Base-by-base conservation (phyloP, 2,329 filamentous ascomycete species). In the Neurospora sp. region DNA sequence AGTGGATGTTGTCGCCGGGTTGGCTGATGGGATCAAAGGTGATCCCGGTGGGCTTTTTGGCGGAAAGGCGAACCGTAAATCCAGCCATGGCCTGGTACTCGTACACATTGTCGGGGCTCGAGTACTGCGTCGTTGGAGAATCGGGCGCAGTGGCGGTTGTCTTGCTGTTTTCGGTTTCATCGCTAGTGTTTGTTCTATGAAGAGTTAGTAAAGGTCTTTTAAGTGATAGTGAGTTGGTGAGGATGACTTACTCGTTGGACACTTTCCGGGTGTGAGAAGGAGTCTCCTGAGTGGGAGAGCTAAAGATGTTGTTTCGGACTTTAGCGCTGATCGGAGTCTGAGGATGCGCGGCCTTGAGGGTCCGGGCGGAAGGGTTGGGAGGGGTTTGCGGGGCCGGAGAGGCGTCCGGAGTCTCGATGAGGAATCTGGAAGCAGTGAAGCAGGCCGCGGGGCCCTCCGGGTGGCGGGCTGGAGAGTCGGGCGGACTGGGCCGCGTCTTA, bases 31-130 rank as follows among this genome's bases (percentile, higher is more conserved):
- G 43, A 52, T 23, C 19, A 2, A 13, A 52, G 0, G 0, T 2
- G 43, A 52, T 52, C 0, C 0, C 0, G 0, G 43, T 52, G 1
- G 11, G 2, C 43, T 7, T 52, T 6, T 52, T 52, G 2, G 19
- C 5, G 0, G 43, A 52, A 0, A 52, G 43, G 2, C 2, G 0
- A 6, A 52, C 11, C 0, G 19, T 52, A 0, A 52, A 52, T 0
- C 43, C 43, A 4, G 43, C 1, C 43, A 52, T 52, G 0, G 43
- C 43, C 11, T 52, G 43, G 5, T 52, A 52, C 2, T 28, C 43
- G 11, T 1, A 2, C 0, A 7, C 6, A 1, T 52, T 8, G 6
- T 52, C 43, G 0, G 19, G 43, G 11, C 19, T 23, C 0, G 43
- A 52, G 11, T 52, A 52, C 0, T 8, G 2, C 0, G 19, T 52